Evolutionary conservation across 2,329 filamentous ascomycete species (phyloP), one percentile per base, ranked within the genome.

Genomic region (Penicillium polonicum): DNA sequence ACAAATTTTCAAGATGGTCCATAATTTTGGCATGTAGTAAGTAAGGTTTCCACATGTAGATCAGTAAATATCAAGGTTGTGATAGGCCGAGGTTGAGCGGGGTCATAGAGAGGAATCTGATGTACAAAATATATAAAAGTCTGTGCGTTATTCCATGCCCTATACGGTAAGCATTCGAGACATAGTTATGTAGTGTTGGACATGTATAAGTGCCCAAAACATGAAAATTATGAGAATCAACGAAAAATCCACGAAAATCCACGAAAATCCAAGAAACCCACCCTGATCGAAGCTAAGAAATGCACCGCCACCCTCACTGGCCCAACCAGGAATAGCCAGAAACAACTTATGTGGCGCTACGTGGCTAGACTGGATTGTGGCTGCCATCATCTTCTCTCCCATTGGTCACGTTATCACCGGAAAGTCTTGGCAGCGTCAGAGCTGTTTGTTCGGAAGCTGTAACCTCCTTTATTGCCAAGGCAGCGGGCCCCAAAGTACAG

Each of bases 371-470:
- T 7, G 35, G 49, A 7, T 10, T 13, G 19, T 21, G 6, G 27
- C n/a, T 42, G 29, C 2, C 3, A 43, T 53, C 4, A 38, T 17
- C 35, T 21, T 8, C 21, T 15, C 21, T 31, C 21, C 19, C 0
- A 53, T 57, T 57, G 49, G 55, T 2, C 19, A 41, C 4, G 1
- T 19, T 6, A 9, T 23, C 7, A 13, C 19, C 49, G 17, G 36
- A 38, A 33, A 6, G 15, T 48, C 63, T 67, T 65, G 65, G 65
- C 65, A 55, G 57, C 63, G 59, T 67, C 65, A 67, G 43, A 46
- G 36, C 50, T 59, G 55, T 51, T 57, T 25, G 41, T 6, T 42
- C n/a, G 21, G 43, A 46, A 46, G 25, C 42, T 41, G 48, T 25
- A 25, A 41, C 54, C 42, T 52, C 46, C 29, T 51, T 51, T 23